phyloP scores from a whole-genome alignment of 192 early-diverging fungal species.

The Umbelopsis isabellina region DNA sequence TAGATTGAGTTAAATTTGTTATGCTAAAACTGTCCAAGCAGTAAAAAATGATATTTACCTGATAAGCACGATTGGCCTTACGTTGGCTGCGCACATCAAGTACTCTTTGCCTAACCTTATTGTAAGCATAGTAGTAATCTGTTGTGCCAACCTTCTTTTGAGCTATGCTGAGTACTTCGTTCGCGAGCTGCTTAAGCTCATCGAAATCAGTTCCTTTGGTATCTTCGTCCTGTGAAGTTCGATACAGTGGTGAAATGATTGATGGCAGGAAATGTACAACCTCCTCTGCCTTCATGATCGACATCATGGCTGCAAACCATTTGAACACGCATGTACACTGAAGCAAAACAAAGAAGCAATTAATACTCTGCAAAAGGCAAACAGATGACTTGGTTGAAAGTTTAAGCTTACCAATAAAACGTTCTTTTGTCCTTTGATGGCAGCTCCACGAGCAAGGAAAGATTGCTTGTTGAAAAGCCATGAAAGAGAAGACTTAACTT shows the following conservation, averaged over 20 bases:
- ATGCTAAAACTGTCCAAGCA: slow-evolving; percentile 19
- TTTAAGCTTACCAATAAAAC: slow-evolving; percentile 48
- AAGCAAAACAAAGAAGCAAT: slow-evolving; percentile 33
- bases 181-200: slow-evolving; percentile 72
- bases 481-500: slow-evolving; percentile 46
- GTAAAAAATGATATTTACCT: slow-evolving; percentile 41
- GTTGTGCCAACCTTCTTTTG: slow-evolving; percentile 78
- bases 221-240: slow-evolving; percentile 75
- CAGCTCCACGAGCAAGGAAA: slow-evolving; percentile 66
- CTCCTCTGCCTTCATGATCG: slow-evolving; percentile 60
- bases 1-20: slow-evolving; percentile 16
- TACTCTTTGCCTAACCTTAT: slow-evolving; percentile 68
- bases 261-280: slow-evolving; percentile 67
- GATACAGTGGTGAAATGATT: slow-evolving; percentile 81
- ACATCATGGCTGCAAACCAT: slow-evolving; percentile 87
- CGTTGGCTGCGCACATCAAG: slow-evolving; percentile 63
- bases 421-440: slow-evolving; percentile 38
- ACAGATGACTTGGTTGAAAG: background rate
- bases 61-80: slow-evolving; percentile 60
- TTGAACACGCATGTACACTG: slow-evolving; percentile 86
- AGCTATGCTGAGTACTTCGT: slow-evolving; percentile 78
- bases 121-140: slow-evolving; percentile 68
- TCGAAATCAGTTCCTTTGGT: slow-evolving; percentile 64
- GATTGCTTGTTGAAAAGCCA: slow-evolving; percentile 68
- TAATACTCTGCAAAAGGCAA: slow-evolving; percentile 19